phyloP scores from a whole-genome alignment of 164 flowering plant species.

The Vitis riparia region DNA sequence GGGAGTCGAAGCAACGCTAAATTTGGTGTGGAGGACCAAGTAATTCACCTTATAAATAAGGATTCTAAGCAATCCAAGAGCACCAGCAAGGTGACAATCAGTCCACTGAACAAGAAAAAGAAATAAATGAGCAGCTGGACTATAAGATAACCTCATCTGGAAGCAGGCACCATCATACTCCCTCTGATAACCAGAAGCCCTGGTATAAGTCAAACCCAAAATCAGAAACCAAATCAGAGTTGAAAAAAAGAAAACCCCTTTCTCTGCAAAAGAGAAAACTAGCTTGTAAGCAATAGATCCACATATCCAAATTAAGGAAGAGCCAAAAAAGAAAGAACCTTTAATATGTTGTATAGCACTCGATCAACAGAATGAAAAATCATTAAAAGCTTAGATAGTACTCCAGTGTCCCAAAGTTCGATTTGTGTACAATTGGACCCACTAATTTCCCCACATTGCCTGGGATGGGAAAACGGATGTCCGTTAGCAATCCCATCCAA shows the following conservation, averaged over 20 bases:
- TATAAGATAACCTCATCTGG: conserved; percentile 90
- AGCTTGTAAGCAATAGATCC: too few species aligned
- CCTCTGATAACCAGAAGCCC: conserved; percentile 80
- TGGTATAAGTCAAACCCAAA: conserved; percentile 16
- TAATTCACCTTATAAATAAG: conserved; percentile 74
- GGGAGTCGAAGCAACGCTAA: background rate
- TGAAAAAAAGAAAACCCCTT: too few species aligned
- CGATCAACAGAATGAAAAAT: too few species aligned
- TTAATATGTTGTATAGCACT: too few species aligned
- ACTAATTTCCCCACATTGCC: too few species aligned
- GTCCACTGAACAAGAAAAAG: conserved; percentile 93
- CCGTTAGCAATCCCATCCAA: too few species aligned
- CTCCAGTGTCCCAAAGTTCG: too few species aligned
- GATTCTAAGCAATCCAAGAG: conserved; percentile 82
- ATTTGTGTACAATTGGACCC: too few species aligned
- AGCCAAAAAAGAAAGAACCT: too few species aligned
- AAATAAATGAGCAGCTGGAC: conserved; percentile 82
- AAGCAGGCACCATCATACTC: conserved; percentile 86
- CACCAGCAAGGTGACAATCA: conserved; percentile 88
- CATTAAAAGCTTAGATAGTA: too few species aligned
- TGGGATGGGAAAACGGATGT: too few species aligned
- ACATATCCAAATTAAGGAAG: too few species aligned
- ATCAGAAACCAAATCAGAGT: background rate
- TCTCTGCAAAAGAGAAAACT: background rate
- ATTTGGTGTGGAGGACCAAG: background rate